A percentile compares a stretch with the other conserved stretches of the same genome.
Evolutionary conservation across 2,329 filamentous ascomycete species (phyloP).

Genomic region (Neofusicoccum cordaticola): DNA sequence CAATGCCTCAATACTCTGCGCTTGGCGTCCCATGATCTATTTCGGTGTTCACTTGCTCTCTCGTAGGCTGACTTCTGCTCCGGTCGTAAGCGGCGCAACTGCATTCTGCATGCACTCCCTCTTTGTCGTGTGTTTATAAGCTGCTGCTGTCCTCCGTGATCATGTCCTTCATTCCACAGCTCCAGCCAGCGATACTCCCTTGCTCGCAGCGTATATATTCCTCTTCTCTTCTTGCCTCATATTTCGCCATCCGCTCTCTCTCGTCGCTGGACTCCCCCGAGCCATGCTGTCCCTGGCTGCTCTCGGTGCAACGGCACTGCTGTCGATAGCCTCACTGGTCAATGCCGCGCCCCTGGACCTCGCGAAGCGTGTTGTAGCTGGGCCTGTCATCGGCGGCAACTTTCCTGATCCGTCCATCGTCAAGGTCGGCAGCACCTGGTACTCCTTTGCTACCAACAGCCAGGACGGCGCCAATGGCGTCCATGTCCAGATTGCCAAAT

Average conservation of each 20-base stretch:
- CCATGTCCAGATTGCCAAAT: slow-evolving; percentile 39
- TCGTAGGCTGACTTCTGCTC: slow-evolving; percentile 2
- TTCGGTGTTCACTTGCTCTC: slow-evolving; percentile 8
- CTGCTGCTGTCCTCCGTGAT: slow-evolving; percentile 2
- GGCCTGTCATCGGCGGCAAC: slow-evolving; percentile 24
- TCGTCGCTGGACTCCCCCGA: background rate
- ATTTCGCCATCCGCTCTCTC: background rate
- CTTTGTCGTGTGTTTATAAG: slow-evolving; percentile 10
- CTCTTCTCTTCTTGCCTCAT: background rate
- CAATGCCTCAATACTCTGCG: slow-evolving; percentile 12
- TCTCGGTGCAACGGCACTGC: slow-evolving; percentile 5
- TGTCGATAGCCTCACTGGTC: slow-evolving; percentile 2
- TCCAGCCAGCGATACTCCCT: background rate
- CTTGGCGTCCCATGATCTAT: slow-evolving; percentile 17
- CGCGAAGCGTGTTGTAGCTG: slow-evolving; percentile 7
- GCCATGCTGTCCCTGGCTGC: background rate
- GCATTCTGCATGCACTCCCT: slow-evolving; percentile 12
- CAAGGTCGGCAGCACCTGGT: slow-evolving; percentile 33
- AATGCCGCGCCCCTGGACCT: background rate
- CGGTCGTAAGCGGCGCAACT: slow-evolving; percentile 4
- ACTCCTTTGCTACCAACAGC: slow-evolving; percentile 36
- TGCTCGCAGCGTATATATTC: slow-evolving; percentile 1
- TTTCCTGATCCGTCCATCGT: slow-evolving; percentile 40
- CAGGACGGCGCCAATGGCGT: slow-evolving; percentile 1
- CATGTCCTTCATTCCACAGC: background rate